A percentile compares a stretch with the other conserved stretches of the same genome.
Conservation (phyloP, 106 monocot genomes). For the Apostasia shenzhenica region DNA sequence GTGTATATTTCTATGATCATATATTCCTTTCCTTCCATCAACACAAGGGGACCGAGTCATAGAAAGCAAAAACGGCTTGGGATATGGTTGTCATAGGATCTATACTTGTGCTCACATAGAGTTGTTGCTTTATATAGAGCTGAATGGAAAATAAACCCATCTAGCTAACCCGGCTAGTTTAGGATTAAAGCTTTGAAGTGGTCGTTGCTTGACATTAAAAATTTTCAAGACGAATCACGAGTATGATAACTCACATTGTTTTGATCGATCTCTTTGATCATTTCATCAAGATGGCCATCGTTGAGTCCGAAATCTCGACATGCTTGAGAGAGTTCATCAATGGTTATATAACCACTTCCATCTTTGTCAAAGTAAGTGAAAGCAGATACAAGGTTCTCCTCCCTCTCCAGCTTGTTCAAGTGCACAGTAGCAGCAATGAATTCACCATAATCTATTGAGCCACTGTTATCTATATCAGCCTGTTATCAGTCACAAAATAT, state of each 20-base stretch:
- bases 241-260: constrained; percentile 41
- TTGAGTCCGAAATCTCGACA: constrained; percentile 62
- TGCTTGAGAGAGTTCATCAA: constrained; percentile 80
- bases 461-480: constrained; percentile 93
- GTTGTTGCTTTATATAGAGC: not conserved
- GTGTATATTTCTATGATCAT: not conserved
- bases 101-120: not conserved
- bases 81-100: no score
- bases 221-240: not conserved
- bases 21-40: not conserved
- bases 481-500: constrained; percentile 11
- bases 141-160: not conserved
- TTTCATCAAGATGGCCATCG: constrained; percentile 77
- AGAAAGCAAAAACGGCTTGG: not conserved
- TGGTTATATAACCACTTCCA: constrained; percentile 83
- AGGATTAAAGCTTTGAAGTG: no score
- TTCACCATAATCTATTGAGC: constrained; percentile 90
- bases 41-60: not conserved
- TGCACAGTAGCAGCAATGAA: constrained; percentile 88
- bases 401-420: constrained; percentile 83
- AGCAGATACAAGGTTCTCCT: constrained; percentile 71
- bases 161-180: not conserved
- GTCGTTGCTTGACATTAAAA: not conserved
- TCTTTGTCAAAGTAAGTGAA: constrained; percentile 91
- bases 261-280: constrained; percentile 87